A percentile compares a stretch with the other conserved stretches of the same genome.
These are phyloP conservation scores for Epichloe sibirici DNA, from an alignment of 2,329 filamentous ascomycete species.

Conservation along the genomic window DNA sequence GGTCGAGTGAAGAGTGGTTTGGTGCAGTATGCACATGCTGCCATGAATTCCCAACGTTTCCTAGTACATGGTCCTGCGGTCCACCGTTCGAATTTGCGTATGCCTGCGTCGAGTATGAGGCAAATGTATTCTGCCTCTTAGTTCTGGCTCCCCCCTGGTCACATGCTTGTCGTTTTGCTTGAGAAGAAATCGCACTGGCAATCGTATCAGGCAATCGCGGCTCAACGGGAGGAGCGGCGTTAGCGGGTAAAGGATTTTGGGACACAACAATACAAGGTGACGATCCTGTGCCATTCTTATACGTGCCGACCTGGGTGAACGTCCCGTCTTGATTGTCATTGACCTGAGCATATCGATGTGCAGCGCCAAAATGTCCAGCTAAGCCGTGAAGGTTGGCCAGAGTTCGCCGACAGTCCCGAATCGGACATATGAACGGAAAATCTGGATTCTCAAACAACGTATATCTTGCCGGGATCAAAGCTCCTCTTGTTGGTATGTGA, in stretches of 20 bases:
- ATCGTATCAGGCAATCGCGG: background rate
- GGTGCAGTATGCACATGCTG: no score
- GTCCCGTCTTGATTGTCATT: constrained; percentile 32
- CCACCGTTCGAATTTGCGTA: background rate
- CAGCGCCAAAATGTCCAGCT: constrained; percentile 15
- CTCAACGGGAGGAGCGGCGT: constrained; percentile 7
- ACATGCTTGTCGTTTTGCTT: background rate
- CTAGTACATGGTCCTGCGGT: background rate
- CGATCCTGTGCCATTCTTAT: constrained; percentile 11
- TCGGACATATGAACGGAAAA: constrained; percentile 23
- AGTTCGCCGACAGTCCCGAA: constrained; percentile 22
- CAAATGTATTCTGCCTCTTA: background rate
- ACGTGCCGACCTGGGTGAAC: constrained; percentile 17
- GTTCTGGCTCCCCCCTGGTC: background rate
- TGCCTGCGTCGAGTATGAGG: background rate
- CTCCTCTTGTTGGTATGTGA: constrained; percentile 12
- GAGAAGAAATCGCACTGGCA: background rate
- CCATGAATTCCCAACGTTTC: background rate
- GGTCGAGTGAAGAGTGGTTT: background rate
- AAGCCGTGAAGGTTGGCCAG: constrained; percentile 14
- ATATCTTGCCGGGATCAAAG: constrained; percentile 22
- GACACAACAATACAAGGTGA: constrained; percentile 19
- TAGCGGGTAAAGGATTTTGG: constrained; percentile 11
- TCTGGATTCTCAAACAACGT: constrained; percentile 12
- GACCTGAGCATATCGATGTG: constrained; percentile 15